Base-by-base conservation (phyloP, 805 yeast species). In the Saccharomycopsis olivae region DNA sequence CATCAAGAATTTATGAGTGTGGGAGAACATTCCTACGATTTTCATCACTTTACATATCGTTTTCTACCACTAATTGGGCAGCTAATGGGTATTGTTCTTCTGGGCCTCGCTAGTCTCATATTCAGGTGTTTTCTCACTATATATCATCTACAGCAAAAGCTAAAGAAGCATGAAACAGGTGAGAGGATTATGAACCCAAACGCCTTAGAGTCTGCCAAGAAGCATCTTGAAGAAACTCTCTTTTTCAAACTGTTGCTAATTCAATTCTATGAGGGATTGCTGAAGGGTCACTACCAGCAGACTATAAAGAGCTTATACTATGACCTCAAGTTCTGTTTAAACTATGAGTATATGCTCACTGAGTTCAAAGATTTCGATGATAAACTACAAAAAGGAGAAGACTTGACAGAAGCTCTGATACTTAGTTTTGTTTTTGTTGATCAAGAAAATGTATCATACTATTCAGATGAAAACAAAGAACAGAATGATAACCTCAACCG, bases 1-100 rank as follows among this genome's bases (percentile, higher is more conserved):
- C 30, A 38, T 20, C 4, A 29, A n/a, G 33, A 36, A 20, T 36
- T 36, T 36, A 29, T 36, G 31, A 21, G 21, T 14, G 19, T 36
- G 25, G 11, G 19, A 19, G 13, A 13, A 18, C 14, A 36, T 20
- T n/a, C n/a, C n/a, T 13, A n/a, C 10, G 19, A 36, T 11, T 29
- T 36, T 11, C 28, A 36, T 11, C 19, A 29, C 13, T 29, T 28
- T 21, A 36, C 28, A 14, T 24, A 36, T n/a, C 15, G 14, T 13
- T 6, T 35, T 5, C 5, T 35, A 3, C 32, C 38, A 16, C 9
- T 16, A 5, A 11, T 18, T 4, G 38, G 10, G 18, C 33, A 18
- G 18, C 20, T 21, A 10, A 9, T 15, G 16, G 6, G n/a, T 3
- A 6, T 29, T 8, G 29, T 30, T 15, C n/a, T 14, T 17, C 6